These are phyloP conservation scores for Endoconidiophora laricicola DNA, from an alignment of 2,329 filamentous ascomycete genomes.

Conservation along the genomic window DNA sequence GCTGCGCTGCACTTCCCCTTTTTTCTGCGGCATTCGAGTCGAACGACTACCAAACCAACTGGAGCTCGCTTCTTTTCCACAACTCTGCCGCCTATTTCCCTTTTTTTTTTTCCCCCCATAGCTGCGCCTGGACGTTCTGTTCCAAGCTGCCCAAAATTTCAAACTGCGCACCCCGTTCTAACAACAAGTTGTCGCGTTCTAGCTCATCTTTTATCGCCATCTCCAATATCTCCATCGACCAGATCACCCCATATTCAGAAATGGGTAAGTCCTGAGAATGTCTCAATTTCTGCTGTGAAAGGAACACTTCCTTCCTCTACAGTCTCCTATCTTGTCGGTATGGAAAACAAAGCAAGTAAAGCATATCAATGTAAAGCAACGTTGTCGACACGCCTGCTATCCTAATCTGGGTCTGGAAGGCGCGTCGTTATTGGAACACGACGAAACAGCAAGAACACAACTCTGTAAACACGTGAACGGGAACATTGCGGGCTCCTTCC, in stretches of 20 bases:
- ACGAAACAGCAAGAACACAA: too few species aligned
- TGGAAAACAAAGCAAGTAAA: too few species aligned
- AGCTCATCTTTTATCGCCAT: slow-evolving; percentile 1
- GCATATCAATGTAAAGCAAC: too few species aligned
- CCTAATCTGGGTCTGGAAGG: too few species aligned
- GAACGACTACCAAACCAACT: background rate
- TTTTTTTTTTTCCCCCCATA: background rate
- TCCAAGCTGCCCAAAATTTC: background rate
- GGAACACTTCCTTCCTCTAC: too few species aligned
- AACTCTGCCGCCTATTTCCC: background rate
- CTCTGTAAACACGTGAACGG: too few species aligned
- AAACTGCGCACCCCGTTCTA: background rate
- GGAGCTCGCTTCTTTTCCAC: background rate
- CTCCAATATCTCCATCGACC: background rate
- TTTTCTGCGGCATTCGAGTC: slow-evolving; percentile 2
- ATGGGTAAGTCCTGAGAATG: slow-evolving; percentile 8
- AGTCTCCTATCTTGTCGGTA: too few species aligned
- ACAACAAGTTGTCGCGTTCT: background rate
- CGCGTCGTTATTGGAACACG: too few species aligned
- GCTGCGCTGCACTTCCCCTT: slow-evolving; percentile 10
- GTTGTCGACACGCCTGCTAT: too few species aligned
- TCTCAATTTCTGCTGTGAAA: too few species aligned
- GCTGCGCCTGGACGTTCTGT: background rate
- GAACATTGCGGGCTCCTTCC: too few species aligned
- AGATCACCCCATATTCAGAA: background rate